Percentiles rank a stretch among this genome's conserved stretches.
phyloP scores from a whole-genome alignment of 2,329 filamentous ascomycete species.

The Fusarium udum region DNA sequence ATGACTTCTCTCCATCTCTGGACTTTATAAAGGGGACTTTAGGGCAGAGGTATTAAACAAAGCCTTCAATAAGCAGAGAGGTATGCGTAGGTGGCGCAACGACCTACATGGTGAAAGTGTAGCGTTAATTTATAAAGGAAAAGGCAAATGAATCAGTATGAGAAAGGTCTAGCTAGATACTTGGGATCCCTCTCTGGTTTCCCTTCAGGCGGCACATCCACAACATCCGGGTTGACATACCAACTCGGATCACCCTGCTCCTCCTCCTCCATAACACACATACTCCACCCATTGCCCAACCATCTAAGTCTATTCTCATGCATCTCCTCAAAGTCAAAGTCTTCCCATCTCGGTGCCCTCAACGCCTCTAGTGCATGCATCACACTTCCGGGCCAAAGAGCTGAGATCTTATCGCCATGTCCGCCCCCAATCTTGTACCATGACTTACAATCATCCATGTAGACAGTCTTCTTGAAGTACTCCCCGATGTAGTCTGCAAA shows the following conservation, averaged over 20 bases:
- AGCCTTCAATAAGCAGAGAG: no score
- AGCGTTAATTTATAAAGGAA: no score
- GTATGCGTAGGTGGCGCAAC: no score
- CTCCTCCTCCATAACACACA: neutral
- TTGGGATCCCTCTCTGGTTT: neutral
- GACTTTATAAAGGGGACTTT: no score
- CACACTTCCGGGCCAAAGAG: neutral
- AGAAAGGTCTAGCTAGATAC: neutral
- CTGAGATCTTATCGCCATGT: neutral
- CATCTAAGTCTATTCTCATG: neutral
- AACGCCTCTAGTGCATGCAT: neutral
- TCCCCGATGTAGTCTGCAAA: neutral
- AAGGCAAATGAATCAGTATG: no score
- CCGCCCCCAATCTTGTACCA: neutral
- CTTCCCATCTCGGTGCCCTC: neutral
- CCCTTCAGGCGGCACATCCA: neutral
- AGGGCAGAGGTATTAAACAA: no score
- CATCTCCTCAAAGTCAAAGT: neutral
- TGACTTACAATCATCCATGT: neutral
- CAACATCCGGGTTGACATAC: neutral
- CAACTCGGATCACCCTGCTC: conserved; percentile 2
- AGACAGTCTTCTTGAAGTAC: neutral
- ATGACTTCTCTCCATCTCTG: no score
- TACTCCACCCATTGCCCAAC: neutral
- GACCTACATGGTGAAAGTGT: no score